Percentiles rank a stretch among this genome's conserved stretches.
Evolutionary conservation across 495 filamentous ascomycete species (phyloP).

Genomic region (Cercophora newfieldiana): DNA sequence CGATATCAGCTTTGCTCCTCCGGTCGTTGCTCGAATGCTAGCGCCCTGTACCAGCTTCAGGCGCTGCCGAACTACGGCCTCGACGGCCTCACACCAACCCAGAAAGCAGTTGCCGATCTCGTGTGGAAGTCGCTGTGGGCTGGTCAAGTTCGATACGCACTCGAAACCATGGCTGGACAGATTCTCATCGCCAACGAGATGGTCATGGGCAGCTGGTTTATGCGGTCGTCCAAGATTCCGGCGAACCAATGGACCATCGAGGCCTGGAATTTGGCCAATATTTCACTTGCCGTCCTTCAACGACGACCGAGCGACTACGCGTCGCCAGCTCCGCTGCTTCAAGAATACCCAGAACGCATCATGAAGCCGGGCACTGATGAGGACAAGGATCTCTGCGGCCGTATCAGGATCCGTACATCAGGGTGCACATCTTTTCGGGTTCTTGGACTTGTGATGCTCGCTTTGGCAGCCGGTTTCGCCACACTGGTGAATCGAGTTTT

Average conservation of each 20-base stretch:
- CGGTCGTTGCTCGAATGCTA: background rate
- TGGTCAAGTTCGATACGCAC: background rate
- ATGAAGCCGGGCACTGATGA: background rate
- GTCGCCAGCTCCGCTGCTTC: background rate
- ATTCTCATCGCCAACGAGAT: background rate
- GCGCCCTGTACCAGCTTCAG: background rate
- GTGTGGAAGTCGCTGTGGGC: slow-evolving; percentile 1
- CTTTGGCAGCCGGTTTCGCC: background rate
- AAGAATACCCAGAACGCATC: background rate
- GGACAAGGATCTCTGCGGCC: background rate
- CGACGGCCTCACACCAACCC: background rate
- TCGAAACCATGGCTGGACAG: background rate
- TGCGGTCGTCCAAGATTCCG: background rate
- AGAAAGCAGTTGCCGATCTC: slow-evolving; percentile 4
- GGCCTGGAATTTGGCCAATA: slow-evolving; percentile 2
- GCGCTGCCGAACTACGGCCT: background rate
- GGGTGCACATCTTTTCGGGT: background rate
- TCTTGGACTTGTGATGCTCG: background rate
- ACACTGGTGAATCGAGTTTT: background rate
- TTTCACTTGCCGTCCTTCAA: background rate
- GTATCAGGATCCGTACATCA: background rate
- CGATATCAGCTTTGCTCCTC: background rate
- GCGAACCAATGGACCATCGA: background rate
- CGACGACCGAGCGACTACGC: background rate
- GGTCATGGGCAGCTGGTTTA: background rate